Base-by-base conservation (phyloP, 805 yeast genomes). In the Cyberlindnera subsufficiens region DNA sequence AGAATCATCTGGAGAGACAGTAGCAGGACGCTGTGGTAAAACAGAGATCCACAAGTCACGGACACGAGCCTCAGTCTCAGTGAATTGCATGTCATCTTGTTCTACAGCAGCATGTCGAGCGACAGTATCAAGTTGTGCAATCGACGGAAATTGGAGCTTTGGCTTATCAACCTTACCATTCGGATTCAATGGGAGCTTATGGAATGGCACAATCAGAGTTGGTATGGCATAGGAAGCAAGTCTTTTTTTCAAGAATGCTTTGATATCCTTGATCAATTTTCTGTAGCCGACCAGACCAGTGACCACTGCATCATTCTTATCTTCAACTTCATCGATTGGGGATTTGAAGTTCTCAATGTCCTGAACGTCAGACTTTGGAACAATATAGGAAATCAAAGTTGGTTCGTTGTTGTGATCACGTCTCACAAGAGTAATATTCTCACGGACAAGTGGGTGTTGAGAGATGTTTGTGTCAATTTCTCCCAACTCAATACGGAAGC, bases 151-250 rank as follows among this genome's bases (percentile, higher is more conserved):
- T 37, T 96, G 98, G 47, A 93, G 70, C 58, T 91, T 89, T 31
- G 98, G 98, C 69, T 93, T 93, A 68, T 93, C 99, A 45, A 93
- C 88, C 66, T 93, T 93, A 55, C 99, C 99, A 63, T 93, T 93
- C 46, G 99, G 99, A 66, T 93, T 93, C 65, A 93, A 72, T 20
- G 99, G 99, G 60, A 93, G 67, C 55, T 80, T 82, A 20, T 76
- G 72, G 69, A 95, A 72, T 14, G 97, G 97, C 39, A 93, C 91
- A 56, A 93, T 81, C 30, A 91, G 71, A 1, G 96, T 75, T 36
- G 99, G 99, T 37, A 93, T 82, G 15, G 99, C 96, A 62, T 93
- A 93, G 13, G 85, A 74, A 0, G 99, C 97, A 45, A 93, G 74
- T 66, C 95, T 82, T 58, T 82, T 87, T 67, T 87, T 87, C 65